Evolutionary conservation across 2,329 filamentous ascomycete species (phyloP).

Genomic region (Orbilia brochopaga): DNA sequence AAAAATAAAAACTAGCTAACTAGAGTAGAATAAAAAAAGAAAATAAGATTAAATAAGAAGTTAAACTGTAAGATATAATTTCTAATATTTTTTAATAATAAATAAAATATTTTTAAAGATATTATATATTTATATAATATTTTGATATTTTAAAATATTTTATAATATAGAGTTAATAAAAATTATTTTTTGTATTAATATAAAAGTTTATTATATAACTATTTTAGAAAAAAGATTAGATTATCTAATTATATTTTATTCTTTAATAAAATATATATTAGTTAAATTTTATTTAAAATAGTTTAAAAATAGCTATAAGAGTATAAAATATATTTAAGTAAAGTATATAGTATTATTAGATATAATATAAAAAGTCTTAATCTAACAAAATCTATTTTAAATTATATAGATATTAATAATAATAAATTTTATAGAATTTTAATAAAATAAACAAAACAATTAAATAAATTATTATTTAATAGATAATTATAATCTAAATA

Average conservation of each 20-base stretch:
- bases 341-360: background rate
- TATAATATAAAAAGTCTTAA: too few species aligned
- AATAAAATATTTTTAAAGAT: background rate
- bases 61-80: background rate
- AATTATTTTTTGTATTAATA: constrained; percentile 2
- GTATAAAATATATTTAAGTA: background rate
- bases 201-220: background rate
- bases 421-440: background rate
- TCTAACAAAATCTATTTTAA: too few species aligned
- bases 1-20: background rate
- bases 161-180: background rate
- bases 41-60: background rate
- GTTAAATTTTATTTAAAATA: background rate
- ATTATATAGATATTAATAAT: background rate
- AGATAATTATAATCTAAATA: too few species aligned
- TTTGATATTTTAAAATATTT: background rate
- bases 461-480: too few species aligned
- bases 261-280: background rate
- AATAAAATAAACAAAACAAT: too few species aligned
- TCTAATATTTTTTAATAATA: too few species aligned
- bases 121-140: background rate
- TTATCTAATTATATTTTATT: constrained; percentile 16
- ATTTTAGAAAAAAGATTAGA: background rate
- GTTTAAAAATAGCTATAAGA: background rate
- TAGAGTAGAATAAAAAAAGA: background rate